phyloP scores from a whole-genome alignment of 1,284 basidiomycete species.

The Sporisorium scitamineum region DNA sequence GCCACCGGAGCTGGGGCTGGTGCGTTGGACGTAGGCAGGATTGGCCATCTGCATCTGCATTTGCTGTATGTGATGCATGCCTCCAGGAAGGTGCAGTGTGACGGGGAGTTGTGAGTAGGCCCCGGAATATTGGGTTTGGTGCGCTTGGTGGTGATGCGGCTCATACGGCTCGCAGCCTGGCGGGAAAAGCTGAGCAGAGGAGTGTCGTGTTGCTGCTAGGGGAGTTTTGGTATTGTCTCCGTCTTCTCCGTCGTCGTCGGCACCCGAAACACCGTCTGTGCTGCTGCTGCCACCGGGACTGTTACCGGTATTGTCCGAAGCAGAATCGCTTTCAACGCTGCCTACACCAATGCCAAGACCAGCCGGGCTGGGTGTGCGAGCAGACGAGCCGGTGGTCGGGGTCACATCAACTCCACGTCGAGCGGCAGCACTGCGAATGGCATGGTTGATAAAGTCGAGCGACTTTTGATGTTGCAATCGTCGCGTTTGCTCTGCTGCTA shows the following conservation, averaged over 20 bases:
- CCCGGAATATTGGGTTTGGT: slow-evolving; percentile 14
- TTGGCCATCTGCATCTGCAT: slow-evolving; percentile 24
- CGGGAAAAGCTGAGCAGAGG: slow-evolving; percentile 15
- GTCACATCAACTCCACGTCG: slow-evolving; percentile 47
- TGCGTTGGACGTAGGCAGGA: slow-evolving; percentile 12
- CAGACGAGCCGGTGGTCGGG: slow-evolving; percentile 20
- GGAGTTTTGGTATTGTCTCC: slow-evolving; percentile 32
- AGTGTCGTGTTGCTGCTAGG: slow-evolving; percentile 10
- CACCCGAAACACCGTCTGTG: slow-evolving; percentile 22
- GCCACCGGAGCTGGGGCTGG: neutral
- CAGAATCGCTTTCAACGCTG: slow-evolving; percentile 20
- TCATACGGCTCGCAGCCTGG: slow-evolving; percentile 43
- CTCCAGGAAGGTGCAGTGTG: slow-evolving; percentile 26
- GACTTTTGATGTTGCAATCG: slow-evolving; percentile 66
- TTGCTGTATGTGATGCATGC: slow-evolving; percentile 40
- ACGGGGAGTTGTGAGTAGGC: slow-evolving; percentile 30
- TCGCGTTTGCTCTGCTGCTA: slow-evolving; percentile 23
- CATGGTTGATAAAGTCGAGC: slow-evolving; percentile 69
- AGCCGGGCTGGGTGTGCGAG: slow-evolving; percentile 37
- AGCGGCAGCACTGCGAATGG: slow-evolving; percentile 68
- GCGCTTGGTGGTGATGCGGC: slow-evolving; percentile 31
- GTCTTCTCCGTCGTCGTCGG: slow-evolving; percentile 30
- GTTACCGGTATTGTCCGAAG: slow-evolving; percentile 4
- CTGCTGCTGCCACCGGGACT: slow-evolving; percentile 35
- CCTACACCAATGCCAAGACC: slow-evolving; percentile 63